Evolutionary conservation across 140 eudicot species (phyloP).

Genomic region (Stevia rebaudiana): DNA sequence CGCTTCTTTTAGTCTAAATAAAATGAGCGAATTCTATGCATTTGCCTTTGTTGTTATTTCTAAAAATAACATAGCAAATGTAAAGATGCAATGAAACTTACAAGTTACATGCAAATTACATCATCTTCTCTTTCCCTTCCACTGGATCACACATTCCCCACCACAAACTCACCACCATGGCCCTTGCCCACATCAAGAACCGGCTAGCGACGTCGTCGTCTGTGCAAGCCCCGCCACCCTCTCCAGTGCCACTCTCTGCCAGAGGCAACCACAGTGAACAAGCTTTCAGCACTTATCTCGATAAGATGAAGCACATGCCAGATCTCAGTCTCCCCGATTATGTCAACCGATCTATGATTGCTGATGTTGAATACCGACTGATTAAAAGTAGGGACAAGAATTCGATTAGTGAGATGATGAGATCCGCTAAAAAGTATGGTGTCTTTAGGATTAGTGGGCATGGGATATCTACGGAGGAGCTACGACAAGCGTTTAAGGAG

Average conservation of each 20-base stretch:
- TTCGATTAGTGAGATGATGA: constrained; percentile 37
- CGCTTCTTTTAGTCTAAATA: too few relatives aligned
- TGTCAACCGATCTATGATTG: constrained; percentile 35
- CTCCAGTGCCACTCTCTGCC: constrained; percentile 47
- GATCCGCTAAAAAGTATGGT: constrained; percentile 45
- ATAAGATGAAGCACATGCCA: constrained; percentile 39
- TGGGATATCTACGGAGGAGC: constrained; percentile 50
- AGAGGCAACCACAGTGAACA: constrained; percentile 39
- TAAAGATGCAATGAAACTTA: neutral
- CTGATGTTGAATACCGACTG: constrained; percentile 39
- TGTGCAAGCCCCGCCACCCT: constrained; percentile 48
- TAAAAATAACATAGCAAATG: neutral
- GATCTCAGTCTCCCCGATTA: constrained; percentile 54
- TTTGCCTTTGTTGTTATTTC: neutral
- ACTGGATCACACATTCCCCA: constrained; percentile 2
- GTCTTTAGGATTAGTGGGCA: constrained; percentile 49
- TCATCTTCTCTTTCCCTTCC: constrained; percentile 22
- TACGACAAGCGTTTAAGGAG: constrained; percentile 33
- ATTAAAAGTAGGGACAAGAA: constrained; percentile 33
- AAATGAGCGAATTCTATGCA: neutral
- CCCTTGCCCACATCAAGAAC: constrained; percentile 30
- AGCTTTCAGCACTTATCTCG: constrained; percentile 36
- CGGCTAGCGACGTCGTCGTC: constrained; percentile 24
- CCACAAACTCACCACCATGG: constrained; percentile 21
- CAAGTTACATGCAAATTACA: constrained; percentile 18